Evolutionary conservation across 2,329 filamentous ascomycete species (phyloP), one percentile per base, ranked within the genome.

Genomic region (Colletotrichum musae): DNA sequence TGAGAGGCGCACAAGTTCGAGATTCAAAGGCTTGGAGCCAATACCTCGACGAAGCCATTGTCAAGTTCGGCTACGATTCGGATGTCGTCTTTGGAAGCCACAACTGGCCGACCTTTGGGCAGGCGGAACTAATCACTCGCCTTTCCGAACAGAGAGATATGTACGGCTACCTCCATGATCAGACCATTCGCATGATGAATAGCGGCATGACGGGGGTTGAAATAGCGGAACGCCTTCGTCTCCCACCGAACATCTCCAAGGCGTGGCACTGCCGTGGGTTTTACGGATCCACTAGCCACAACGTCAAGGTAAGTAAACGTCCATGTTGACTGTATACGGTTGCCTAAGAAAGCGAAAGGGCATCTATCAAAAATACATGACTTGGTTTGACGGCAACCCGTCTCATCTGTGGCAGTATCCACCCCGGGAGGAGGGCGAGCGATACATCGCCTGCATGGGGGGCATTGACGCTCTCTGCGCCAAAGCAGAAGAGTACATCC

Each of bases 21-120:
- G 82, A 84, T 70, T 76, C 82, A 1, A 77, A 80, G 26, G 75
- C 74, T 2, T 84, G 81, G 82, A 76, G 79, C 3, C 69, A 73
- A 16, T 81, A 82, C 53, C 69, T 84, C 9, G 79, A 81, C 39
- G 77, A 80, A 64, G 72, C 79, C 5, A 74, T 82, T 21, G 74
- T 73, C 13, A 52, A 82, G n/a, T 83, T 77, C 59, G 78, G 76
- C 0, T 54, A 71, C 2, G 65, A 74, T 4, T 57, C 78, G 1
- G 76, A 81, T 5, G 77, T 82, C 2, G 59, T 81, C 4, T 82
- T 83, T 59, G 76, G 75, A 1, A 75, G 77, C 24, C 81, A 84
- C 70, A 74, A 80, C 67, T 84, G 82, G 81, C 82, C 81, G n/a
- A 83, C 80, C 0, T 84, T 80, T 79, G 80, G 79, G 0, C 58